Conservation (phyloP, 2,329 filamentous ascomycete species). For the Blastomyces silverae region DNA sequence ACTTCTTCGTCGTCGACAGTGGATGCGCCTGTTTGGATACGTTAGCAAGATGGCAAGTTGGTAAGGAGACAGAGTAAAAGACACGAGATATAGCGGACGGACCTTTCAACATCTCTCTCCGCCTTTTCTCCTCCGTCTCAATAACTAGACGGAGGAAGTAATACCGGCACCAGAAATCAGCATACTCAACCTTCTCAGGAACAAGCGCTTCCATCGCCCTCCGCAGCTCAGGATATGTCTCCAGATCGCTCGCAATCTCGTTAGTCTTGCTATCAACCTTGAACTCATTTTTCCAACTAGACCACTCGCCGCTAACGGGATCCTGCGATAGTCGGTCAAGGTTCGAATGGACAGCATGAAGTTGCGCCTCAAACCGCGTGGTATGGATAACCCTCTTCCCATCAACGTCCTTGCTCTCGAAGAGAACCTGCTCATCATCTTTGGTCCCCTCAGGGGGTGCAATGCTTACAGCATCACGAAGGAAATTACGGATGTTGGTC, state of each 20-base stretch:
- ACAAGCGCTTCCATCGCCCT: conserved; percentile 91
- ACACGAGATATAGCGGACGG: conserved; percentile 26
- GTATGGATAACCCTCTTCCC: conserved; percentile 93
- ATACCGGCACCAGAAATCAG: conserved; percentile 86
- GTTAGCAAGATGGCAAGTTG: conserved; percentile 1
- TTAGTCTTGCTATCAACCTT: conserved; percentile 78
- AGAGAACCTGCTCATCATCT: conserved; percentile 60
- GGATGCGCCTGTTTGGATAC: conserved; percentile 27
- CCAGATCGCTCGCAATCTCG: conserved; percentile 71
- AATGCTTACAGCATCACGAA: conserved; percentile 84
- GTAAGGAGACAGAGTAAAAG: neutral
- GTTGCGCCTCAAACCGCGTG: conserved; percentile 86
- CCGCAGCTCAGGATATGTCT: conserved; percentile 78
- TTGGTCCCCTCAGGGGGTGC: conserved; percentile 58
- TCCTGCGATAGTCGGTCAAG: conserved; percentile 76
- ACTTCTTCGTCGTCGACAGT: conserved; percentile 60
- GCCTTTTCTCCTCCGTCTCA: conserved; percentile 82
- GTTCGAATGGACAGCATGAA: conserved; percentile 89
- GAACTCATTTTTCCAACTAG: conserved; percentile 65
- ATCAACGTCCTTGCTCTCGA: conserved; percentile 84
- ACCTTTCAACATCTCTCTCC: conserved; percentile 89
- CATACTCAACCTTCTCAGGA: conserved; percentile 85
- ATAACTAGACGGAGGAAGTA: conserved; percentile 91
- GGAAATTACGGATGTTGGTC: conserved; percentile 78
- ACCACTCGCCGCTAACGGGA: conserved; percentile 67